A percentile compares a stretch with the other conserved stretches of the same genome.
These are phyloP conservation scores for Orbilia brochopaga DNA, from an alignment of 2,329 filamentous ascomycete species.

Conservation along the genomic window DNA sequence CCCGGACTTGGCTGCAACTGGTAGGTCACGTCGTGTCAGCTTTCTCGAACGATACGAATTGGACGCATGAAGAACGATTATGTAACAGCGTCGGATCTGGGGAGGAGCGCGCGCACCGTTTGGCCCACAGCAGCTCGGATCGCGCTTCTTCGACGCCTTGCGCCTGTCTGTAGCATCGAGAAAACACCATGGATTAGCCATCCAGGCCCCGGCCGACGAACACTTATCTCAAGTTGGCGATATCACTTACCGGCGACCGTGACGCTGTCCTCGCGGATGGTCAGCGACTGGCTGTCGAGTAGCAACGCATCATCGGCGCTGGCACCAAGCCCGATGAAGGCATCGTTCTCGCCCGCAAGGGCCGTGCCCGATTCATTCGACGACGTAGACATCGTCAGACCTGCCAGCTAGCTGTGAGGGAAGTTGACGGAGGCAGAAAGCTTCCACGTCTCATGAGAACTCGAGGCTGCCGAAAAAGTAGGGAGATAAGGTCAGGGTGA, in stretches of 20 bases:
- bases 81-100: not conserved
- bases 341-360: slow-evolving; percentile 2
- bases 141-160: slow-evolving; percentile 42
- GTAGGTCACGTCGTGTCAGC: slow-evolving; percentile 12
- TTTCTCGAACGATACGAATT: not conserved
- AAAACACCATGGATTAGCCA: slow-evolving; percentile 10
- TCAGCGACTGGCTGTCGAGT: slow-evolving; percentile 33
- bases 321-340: slow-evolving; percentile 22
- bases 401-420: not conserved
- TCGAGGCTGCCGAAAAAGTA: not conserved
- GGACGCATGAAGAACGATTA: not conserved
- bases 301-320: slow-evolving; percentile 46
- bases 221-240: not conserved
- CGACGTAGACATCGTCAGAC: slow-evolving; percentile 5
- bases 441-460: not conserved
- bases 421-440: not conserved
- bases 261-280: slow-evolving; percentile 39
- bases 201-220: not conserved
- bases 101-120: slow-evolving; percentile 18
- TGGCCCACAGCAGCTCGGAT: slow-evolving; percentile 25
- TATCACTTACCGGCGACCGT: slow-evolving; percentile 25
- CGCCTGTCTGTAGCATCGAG: slow-evolving; percentile 20
- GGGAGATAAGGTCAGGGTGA: not conserved
- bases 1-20: slow-evolving; percentile 11
- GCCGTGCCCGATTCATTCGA: not conserved